Percentiles rank a stretch among this genome's conserved stretches.
These are phyloP conservation scores for Cochlearia excelsa DNA, from an alignment of 345 rosid species.

Conservation along the genomic window DNA sequence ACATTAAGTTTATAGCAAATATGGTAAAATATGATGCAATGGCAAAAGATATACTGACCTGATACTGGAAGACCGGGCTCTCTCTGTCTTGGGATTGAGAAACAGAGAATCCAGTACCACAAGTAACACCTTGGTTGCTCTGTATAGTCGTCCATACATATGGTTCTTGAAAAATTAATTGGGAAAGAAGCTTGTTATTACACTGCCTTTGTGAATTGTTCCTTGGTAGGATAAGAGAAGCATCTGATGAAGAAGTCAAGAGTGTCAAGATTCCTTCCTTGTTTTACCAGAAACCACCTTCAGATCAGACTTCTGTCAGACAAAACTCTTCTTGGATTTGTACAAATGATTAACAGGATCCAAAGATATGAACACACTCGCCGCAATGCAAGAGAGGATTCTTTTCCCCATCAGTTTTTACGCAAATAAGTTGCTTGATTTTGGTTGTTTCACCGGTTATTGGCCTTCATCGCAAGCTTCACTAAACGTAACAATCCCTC, in stretches of 20 bases:
- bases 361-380: constrained; percentile 23
- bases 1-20: background rate
- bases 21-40: constrained; percentile 1
- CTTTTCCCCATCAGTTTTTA: constrained; percentile 18
- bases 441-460: constrained; percentile 42
- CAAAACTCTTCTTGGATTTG: constrained; percentile 24
- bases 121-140: constrained; percentile 26
- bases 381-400: constrained; percentile 15
- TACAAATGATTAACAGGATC: constrained; percentile 24
- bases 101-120: constrained; percentile 21
- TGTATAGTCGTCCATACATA: constrained; percentile 15
- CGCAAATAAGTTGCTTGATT: constrained; percentile 22
- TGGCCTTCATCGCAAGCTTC: constrained; percentile 79
- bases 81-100: constrained; percentile 21
- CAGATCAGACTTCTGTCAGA: background rate
- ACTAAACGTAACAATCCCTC: constrained; percentile 75
- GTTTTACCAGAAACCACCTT: constrained; percentile 23
- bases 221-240: constrained; percentile 22
- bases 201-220: constrained; percentile 15
- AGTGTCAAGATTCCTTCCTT: constrained; percentile 19
- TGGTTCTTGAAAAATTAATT: constrained; percentile 26
- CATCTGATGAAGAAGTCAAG: constrained; percentile 13
- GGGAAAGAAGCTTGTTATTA: constrained; percentile 9
- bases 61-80: constrained; percentile 14
- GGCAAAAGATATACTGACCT: constrained; percentile 28